Percentiles rank a stretch among this genome's conserved stretches.
Evolutionary conservation across 1,284 basidiomycete species (phyloP).

Genomic region (Leccinum ponderosum): DNA sequence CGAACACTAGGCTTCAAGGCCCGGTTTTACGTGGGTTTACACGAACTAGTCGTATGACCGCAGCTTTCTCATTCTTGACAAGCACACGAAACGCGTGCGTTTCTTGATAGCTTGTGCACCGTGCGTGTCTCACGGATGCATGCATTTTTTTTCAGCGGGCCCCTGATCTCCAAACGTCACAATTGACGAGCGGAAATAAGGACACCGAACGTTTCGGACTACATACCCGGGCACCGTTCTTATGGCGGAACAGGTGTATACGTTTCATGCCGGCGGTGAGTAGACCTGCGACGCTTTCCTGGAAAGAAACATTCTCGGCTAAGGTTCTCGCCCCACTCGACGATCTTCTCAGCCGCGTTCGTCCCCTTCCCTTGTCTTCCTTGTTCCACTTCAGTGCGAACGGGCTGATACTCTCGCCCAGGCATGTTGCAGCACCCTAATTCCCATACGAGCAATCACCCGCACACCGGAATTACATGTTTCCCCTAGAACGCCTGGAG

Average conservation of each 20-base stretch:
- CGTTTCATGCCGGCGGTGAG: neutral
- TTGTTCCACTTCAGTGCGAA: slow-evolving; percentile 1
- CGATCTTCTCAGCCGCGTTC: slow-evolving; percentile 2
- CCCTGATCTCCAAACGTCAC: neutral
- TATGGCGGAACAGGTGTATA: too few relatives aligned
- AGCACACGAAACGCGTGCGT: neutral
- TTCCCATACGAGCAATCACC: neutral
- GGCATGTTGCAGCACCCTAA: neutral
- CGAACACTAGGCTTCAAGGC: neutral
- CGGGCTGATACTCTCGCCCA: neutral
- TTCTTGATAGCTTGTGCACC: neutral
- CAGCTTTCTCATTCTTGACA: neutral
- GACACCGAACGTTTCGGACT: neutral
- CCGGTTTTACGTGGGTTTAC: neutral
- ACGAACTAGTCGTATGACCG: neutral
- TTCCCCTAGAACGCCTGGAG: neutral
- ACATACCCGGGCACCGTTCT: neutral
- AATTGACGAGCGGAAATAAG: neutral
- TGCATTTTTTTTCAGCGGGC: neutral
- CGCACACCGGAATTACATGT: neutral
- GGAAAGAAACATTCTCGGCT: slow-evolving; percentile 1
- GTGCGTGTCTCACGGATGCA: neutral
- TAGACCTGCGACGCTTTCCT: neutral
- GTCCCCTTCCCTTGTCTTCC: neutral
- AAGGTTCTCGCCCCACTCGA: slow-evolving; percentile 5